Percentiles rank a stretch among this genome's conserved stretches.
Conservation (phyloP, 1,284 basidiomycete genomes). For the Marasmius sp. region DNA sequence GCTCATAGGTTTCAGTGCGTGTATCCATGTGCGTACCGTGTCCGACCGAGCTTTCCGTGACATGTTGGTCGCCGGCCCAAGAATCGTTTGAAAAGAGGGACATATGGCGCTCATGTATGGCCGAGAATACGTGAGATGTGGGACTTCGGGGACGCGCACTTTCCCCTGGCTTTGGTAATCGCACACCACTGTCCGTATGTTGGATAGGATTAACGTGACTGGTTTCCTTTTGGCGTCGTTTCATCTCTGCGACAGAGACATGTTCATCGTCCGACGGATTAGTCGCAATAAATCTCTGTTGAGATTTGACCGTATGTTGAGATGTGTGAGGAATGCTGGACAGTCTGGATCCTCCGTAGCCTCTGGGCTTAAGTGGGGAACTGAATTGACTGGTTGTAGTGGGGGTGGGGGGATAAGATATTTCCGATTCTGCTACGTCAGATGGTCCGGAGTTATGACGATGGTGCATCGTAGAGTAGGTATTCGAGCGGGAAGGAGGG, state of each 20-base stretch:
- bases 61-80: background rate
- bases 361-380: background rate
- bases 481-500: background rate
- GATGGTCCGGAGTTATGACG: background rate
- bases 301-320: background rate
- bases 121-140: background rate
- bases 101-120: background rate
- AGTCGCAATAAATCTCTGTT: background rate
- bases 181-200: constrained; percentile 12
- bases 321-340: background rate
- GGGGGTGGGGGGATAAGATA: background rate
- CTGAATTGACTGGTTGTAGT: background rate
- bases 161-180: background rate
- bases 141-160: background rate
- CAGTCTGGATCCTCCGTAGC: background rate
- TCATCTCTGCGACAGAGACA: constrained; percentile 4
- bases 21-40: background rate
- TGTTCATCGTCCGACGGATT: background rate
- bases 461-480: background rate
- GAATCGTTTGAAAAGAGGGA: too few species aligned
- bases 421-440: background rate
- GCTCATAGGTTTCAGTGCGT: background rate
- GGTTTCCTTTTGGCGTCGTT: constrained; percentile 2
- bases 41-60: background rate
- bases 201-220: constrained; percentile 2